A percentile compares a stretch with the other conserved stretches of the same genome.
These are phyloP conservation scores for Durusdinium trenchii DNA, from an alignment of 73 alveolate genomes.

Conservation along the genomic window DNA sequence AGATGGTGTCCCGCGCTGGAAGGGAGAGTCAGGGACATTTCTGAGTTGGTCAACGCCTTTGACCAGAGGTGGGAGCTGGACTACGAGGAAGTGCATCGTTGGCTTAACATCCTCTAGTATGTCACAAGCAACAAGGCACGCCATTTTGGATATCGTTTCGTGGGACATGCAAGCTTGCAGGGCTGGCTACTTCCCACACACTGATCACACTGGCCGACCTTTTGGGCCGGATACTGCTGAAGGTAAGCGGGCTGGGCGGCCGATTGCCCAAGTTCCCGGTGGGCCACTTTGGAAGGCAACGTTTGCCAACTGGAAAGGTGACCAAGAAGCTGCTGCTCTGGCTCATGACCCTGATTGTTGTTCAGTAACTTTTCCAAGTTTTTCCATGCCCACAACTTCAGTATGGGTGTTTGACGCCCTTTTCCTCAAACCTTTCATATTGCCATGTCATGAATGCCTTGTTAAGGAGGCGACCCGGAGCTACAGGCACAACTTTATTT, in stretches of 20 bases:
- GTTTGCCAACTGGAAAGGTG: conserved; percentile 36
- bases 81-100: not conserved
- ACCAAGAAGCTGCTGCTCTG: not conserved
- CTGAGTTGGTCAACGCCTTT: conserved; percentile 1
- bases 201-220: not conserved
- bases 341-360: not conserved
- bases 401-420: too few species aligned
- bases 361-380: too few species aligned
- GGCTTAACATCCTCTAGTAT: not conserved
- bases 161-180: not conserved
- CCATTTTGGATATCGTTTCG: not conserved
- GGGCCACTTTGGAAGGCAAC: not conserved
- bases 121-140: not conserved
- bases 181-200: not conserved
- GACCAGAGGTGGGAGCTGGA: not conserved
- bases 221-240: not conserved
- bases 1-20: conserved; percentile 32
- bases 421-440: too few species aligned
- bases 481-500: not conserved
- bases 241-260: not conserved
- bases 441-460: too few species aligned
- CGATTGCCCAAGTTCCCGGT: not conserved
- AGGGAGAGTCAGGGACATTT: not conserved
- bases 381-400: too few species aligned
- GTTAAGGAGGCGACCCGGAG: not conserved